These are phyloP conservation scores for Globisporangium spinosum DNA, from an alignment of 352 stramenopile species.

Conservation along the genomic window DNA sequence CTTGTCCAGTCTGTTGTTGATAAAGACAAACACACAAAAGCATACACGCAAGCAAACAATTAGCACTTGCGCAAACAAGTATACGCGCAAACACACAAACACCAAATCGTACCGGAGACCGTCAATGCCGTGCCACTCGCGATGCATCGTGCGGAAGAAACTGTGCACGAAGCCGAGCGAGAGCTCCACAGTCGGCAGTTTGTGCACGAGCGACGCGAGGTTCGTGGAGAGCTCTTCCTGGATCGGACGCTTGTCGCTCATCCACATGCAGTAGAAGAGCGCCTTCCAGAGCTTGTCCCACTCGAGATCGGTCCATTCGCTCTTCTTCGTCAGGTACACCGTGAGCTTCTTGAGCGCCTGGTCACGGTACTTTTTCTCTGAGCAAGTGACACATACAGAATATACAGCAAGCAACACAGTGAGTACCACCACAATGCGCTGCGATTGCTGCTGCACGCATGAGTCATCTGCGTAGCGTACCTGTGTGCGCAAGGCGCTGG, in stretches of 20 bases:
- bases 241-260: conserved; percentile 83
- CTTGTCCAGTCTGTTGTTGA: conserved; percentile 57
- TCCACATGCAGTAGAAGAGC: conserved; percentile 90
- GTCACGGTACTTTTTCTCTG: conserved; percentile 86
- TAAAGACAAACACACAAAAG: background rate
- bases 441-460: background rate
- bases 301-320: conserved; percentile 64
- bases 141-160: conserved; percentile 84
- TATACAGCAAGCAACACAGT: conserved; percentile 14
- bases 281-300: conserved; percentile 89
- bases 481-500: conserved; percentile 80
- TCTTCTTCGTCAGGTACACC: conserved; percentile 64
- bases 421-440: background rate
- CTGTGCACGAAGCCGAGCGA: conserved; percentile 72
- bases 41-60: background rate
- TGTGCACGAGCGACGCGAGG: conserved; percentile 57
- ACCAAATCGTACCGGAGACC: conserved; percentile 42
- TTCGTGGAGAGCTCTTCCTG: conserved; percentile 78
- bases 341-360: conserved; percentile 81
- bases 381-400: background rate
- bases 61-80: background rate
- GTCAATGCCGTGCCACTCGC: conserved; percentile 84
- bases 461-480: conserved; percentile 21
- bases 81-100: background rate
- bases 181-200: conserved; percentile 36